A percentile compares a stretch with the other conserved stretches of the same genome.
These are phyloP conservation scores for Amanita brunnescens DNA, from an alignment of 768 basidiomycete species.

Conservation along the genomic window DNA sequence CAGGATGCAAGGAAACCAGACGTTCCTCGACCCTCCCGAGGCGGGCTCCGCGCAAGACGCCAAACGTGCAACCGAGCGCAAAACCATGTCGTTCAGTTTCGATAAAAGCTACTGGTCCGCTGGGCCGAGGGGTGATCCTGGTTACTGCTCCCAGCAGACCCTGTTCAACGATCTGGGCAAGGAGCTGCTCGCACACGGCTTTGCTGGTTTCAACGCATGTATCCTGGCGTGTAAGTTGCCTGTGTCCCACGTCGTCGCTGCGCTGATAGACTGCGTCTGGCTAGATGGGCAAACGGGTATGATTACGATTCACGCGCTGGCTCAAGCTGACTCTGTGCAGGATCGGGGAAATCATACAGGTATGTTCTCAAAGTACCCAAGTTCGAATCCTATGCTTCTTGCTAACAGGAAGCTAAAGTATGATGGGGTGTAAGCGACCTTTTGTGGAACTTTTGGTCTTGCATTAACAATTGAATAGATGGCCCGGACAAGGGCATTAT, in stretches of 20 bases:
- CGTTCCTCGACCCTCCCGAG: constrained; percentile 87
- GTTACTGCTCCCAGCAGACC: constrained; percentile 91
- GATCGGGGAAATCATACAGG: constrained; percentile 92
- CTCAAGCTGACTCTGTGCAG: constrained; percentile 26
- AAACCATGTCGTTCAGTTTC: constrained; percentile 85
- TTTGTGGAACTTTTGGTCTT: constrained; percentile 5
- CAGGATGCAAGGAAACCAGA: constrained; percentile 92
- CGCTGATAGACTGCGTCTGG: background rate
- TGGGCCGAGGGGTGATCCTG: constrained; percentile 78
- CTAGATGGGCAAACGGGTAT: constrained; percentile 80
- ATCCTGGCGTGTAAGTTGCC: constrained; percentile 89
- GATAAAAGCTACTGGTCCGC: constrained; percentile 99
- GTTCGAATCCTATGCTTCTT: constrained; percentile 3
- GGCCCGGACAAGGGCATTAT: constrained; percentile 97
- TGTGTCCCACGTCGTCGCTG: background rate
- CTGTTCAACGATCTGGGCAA: constrained; percentile 91
- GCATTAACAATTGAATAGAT: constrained; percentile 39
- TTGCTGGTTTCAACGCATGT: constrained; percentile 95
- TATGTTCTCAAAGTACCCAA: constrained; percentile 25
- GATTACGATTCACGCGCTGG: constrained; percentile 15
- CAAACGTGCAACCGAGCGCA: constrained; percentile 85
- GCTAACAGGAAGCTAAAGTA: constrained; percentile 38
- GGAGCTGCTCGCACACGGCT: constrained; percentile 91
- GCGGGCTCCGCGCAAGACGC: constrained; percentile 53
- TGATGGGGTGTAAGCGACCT: constrained; percentile 82